These are phyloP conservation scores for Blastocystis sp. DNA, from an alignment of 352 stramenopile species.

Conservation along the genomic window DNA sequence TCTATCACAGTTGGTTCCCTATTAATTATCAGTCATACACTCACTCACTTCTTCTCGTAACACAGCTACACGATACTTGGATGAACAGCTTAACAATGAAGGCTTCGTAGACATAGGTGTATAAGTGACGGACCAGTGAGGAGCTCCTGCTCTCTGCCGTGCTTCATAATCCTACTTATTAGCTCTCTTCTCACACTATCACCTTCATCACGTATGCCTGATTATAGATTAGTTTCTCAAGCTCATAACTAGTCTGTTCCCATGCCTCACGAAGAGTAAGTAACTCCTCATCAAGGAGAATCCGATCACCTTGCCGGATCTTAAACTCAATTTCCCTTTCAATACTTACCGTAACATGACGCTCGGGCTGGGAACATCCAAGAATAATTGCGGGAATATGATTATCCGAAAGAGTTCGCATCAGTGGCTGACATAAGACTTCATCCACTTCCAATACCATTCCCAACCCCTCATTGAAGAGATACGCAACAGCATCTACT, in stretches of 20 bases:
- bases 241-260: constrained; percentile 92
- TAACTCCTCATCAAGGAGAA: constrained; percentile 73
- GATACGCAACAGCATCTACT: constrained; percentile 75
- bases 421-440: constrained; percentile 47
- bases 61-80: constrained; percentile 89
- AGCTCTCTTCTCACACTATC: not conserved
- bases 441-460: constrained; percentile 90
- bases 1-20: constrained; percentile 93
- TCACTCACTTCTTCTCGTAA: constrained; percentile 85
- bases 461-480: constrained; percentile 95
- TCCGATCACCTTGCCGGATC: not conserved
- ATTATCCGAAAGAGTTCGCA: constrained; percentile 10
- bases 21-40: not conserved
- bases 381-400: constrained; percentile 18
- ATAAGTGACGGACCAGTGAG: constrained; percentile 73
- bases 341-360: not conserved
- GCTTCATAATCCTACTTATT: constrained; percentile 12
- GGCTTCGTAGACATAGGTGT: constrained; percentile 78
- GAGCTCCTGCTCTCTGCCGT: constrained; percentile 80
- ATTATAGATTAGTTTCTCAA: constrained; percentile 31
- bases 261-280: constrained; percentile 88
- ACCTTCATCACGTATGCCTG: constrained; percentile 18
- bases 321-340: not conserved
- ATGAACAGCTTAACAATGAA: constrained; percentile 73
- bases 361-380: not conserved